These are phyloP conservation scores for Mycosphaerelloides madeirae DNA, from an alignment of 2,329 filamentous ascomycete species.

Conservation along the genomic window DNA sequence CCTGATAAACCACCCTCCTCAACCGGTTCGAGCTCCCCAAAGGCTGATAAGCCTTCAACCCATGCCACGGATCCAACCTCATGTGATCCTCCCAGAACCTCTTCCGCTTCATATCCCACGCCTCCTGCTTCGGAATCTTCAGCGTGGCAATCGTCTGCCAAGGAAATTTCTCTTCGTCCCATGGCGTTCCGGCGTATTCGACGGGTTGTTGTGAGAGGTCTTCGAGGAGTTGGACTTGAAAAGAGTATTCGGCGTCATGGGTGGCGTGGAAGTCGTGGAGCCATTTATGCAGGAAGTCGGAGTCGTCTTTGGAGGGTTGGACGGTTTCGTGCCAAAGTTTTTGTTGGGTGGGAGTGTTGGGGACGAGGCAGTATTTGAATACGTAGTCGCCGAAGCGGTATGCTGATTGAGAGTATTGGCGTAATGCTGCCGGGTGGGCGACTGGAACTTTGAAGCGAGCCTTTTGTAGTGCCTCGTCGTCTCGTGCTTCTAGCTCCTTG, in stretches of 20 bases:
- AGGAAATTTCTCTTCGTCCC: conserved; percentile 46
- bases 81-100: conserved; percentile 44
- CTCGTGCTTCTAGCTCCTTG: conserved; percentile 37
- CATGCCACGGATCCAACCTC: conserved; percentile 41
- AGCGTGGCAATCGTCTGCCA: conserved; percentile 44
- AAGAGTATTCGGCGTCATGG: conserved; percentile 41
- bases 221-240: conserved; percentile 46
- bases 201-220: conserved; percentile 45
- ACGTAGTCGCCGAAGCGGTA: conserved; percentile 48
- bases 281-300: conserved; percentile 39
- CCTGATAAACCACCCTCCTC: conserved; percentile 37
- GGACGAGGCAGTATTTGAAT: conserved; percentile 46
- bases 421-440: conserved; percentile 36
- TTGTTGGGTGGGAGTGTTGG: conserved; percentile 38
- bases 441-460: conserved; percentile 38
- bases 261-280: conserved; percentile 37
- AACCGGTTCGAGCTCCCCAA: conserved; percentile 39
- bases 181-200: conserved; percentile 42
- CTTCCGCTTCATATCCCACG: conserved; percentile 38
- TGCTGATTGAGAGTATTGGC: conserved; percentile 45
- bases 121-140: conserved; percentile 40
- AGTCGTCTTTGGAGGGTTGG: conserved; percentile 29
- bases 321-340: conserved; percentile 38
- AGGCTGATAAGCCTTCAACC: conserved; percentile 35
- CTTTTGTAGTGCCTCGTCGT: conserved; percentile 38